These are phyloP conservation scores for Fusarium chlamydosporum DNA, from an alignment of 2,329 filamentous ascomycete species.

Conservation along the genomic window DNA sequence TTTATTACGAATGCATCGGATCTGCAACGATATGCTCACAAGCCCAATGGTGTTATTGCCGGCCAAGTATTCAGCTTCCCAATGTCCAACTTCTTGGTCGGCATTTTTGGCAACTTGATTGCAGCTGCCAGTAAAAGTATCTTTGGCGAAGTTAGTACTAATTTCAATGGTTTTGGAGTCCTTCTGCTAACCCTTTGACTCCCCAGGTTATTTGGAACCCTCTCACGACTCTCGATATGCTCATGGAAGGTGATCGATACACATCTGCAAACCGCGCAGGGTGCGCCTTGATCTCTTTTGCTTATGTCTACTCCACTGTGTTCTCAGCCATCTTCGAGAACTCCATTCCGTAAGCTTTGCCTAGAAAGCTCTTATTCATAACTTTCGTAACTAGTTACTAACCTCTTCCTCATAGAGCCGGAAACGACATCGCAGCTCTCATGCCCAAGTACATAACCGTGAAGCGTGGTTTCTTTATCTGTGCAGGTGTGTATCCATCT, in stretches of 20 bases:
- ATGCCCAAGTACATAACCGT: constrained; percentile 26
- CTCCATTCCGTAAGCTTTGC: constrained; percentile 8
- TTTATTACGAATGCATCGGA: constrained; percentile 20
- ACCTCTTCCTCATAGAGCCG: not conserved
- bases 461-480: constrained; percentile 25
- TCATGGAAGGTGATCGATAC: constrained; percentile 12
- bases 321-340: constrained; percentile 26
- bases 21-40: constrained; percentile 3
- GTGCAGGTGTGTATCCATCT: constrained; percentile 1
- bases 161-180: rapidly evolving
- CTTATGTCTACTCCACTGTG: constrained; percentile 10
- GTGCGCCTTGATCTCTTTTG: constrained; percentile 16
- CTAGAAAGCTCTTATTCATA: rapidly evolving
- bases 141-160: constrained; percentile 6
- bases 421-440: constrained; percentile 22
- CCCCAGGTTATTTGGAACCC: constrained; percentile 16
- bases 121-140: constrained; percentile 24
- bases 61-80: constrained; percentile 15
- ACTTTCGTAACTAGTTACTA: not conserved
- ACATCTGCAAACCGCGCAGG: constrained; percentile 16
- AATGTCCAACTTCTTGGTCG: constrained; percentile 17
- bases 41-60: constrained; percentile 10
- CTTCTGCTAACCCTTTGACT: not conserved
- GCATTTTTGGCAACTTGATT: constrained; percentile 14
- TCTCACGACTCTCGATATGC: constrained; percentile 14